Percentiles rank a stretch among this genome's conserved stretches.
Conservation (phyloP, 2,329 filamentous ascomycete species). For the Penicillium crustosum region DNA sequence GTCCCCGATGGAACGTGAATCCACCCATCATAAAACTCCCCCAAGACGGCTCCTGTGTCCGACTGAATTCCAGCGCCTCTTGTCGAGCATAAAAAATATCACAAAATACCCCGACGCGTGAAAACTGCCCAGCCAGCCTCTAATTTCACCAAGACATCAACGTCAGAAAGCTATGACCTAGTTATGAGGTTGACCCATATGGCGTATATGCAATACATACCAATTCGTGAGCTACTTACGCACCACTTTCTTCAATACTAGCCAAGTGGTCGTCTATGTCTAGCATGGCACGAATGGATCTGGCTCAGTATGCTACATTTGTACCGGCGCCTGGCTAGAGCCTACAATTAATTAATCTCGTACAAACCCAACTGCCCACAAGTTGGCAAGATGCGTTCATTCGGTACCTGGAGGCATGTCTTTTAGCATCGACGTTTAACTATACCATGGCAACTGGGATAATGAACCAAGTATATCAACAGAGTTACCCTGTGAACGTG, state of each 20-base stretch:
- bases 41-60: constrained; percentile 8
- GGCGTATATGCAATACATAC: constrained; percentile 52
- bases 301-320: constrained; percentile 51
- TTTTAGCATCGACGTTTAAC: constrained; percentile 29
- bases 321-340: constrained; percentile 19
- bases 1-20: no score
- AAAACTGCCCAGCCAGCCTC: constrained; percentile 12
- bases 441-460: constrained; percentile 24
- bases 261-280: neutral
- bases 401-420: constrained; percentile 26
- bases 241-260: neutral
- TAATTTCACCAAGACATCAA: neutral
- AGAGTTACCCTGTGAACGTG: neutral
- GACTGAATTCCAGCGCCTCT: constrained; percentile 15
- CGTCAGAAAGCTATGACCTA: constrained; percentile 38
- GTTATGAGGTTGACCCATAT: constrained; percentile 50
- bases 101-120: constrained; percentile 21
- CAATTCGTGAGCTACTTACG: constrained; percentile 40
- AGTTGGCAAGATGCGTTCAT: constrained; percentile 30
- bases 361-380: constrained; percentile 8
- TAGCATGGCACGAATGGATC: constrained; percentile 46
- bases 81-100: constrained; percentile 14
- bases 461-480: neutral
- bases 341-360: neutral
- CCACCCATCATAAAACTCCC: no score